A percentile compares a stretch with the other conserved stretches of the same genome.
Conservation (phyloP, 345 rosid genomes). For the Raphanus raphanistrum region DNA sequence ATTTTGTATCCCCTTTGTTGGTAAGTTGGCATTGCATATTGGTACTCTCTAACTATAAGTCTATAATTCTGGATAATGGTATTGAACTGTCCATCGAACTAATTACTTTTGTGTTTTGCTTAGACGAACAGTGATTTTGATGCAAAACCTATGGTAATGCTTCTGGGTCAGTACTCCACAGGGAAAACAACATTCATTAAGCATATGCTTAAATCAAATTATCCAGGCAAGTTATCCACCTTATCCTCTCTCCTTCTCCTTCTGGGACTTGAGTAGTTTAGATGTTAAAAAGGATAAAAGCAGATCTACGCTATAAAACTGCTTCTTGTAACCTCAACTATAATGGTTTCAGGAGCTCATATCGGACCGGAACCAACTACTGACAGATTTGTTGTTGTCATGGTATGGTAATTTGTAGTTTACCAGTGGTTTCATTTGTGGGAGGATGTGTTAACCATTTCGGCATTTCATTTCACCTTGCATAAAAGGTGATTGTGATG, state of each 20-base stretch:
- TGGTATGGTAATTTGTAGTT: conserved; percentile 52
- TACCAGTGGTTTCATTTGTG: conserved; percentile 2
- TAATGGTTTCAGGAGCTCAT: conserved; percentile 78
- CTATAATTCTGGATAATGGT: not conserved
- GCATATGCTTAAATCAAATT: conserved; percentile 77
- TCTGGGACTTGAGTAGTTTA: conserved; percentile 4
- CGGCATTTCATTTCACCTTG: conserved; percentile 8
- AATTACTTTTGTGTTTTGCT: conserved; percentile 18
- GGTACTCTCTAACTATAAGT: not conserved
- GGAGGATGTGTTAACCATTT: not conserved
- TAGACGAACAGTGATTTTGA: conserved; percentile 92
- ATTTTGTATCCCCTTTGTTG: conserved; percentile 87
- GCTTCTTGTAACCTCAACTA: not conserved
- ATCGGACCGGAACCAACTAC: conserved; percentile 99
- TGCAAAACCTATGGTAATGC: conserved; percentile 98
- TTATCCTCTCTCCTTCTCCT: not conserved
- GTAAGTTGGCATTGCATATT: conserved; percentile 47
- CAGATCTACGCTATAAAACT: not conserved
- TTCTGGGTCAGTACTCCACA: conserved; percentile 96
- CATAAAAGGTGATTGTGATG: not conserved
- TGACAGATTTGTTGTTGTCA: conserved; percentile 96
- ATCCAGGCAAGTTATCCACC: conserved; percentile 64
- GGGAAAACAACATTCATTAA: conserved; percentile 98
- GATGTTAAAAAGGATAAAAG: not conserved
- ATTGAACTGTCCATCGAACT: not conserved